Evolutionary conservation across 805 yeast genomes (phyloP).

Genomic region (Metschnikowia corniflorae): DNA sequence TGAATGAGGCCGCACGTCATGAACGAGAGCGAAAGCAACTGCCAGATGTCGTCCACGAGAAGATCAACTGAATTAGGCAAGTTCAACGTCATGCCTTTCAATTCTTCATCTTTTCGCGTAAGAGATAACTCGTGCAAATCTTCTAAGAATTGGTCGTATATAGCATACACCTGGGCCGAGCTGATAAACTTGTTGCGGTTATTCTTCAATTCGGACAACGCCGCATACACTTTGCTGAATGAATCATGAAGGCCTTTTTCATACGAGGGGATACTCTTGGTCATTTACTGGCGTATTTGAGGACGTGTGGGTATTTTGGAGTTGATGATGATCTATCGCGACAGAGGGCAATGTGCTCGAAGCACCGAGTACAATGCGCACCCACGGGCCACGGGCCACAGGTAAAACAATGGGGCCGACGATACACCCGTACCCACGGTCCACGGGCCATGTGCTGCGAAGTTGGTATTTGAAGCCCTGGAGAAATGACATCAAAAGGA

Average conservation of each 20-base stretch:
- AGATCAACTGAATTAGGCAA: slow-evolving; percentile 61
- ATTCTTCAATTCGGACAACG: slow-evolving; percentile 44
- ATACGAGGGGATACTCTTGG: slow-evolving; percentile 29
- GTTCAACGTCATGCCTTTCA: slow-evolving; percentile 32
- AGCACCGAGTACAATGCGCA: no score
- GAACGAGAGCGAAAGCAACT: slow-evolving; percentile 78
- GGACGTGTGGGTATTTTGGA: no score
- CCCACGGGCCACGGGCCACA: no score
- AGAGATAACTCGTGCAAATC: slow-evolving; percentile 51
- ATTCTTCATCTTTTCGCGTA: slow-evolving; percentile 48
- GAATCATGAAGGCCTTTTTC: slow-evolving; percentile 33
- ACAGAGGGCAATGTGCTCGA: no score
- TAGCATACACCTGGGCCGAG: slow-evolving; percentile 60
- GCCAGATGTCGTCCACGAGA: slow-evolving; percentile 84
- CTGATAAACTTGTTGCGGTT: slow-evolving; percentile 63
- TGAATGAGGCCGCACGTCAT: slow-evolving; percentile 89
- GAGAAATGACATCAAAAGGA: no score
- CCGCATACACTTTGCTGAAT: slow-evolving; percentile 25
- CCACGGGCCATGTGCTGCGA: no score
- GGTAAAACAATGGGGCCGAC: no score
- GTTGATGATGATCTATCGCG: no score
- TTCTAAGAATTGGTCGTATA: slow-evolving; percentile 56
- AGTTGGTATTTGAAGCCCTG: no score
- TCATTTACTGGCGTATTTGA: slow-evolving; percentile 12
- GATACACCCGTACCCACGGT: no score